These are phyloP conservation scores for Hypsizygus marmoreus DNA, from an alignment of 768 basidiomycete genomes.

Conservation along the genomic window DNA sequence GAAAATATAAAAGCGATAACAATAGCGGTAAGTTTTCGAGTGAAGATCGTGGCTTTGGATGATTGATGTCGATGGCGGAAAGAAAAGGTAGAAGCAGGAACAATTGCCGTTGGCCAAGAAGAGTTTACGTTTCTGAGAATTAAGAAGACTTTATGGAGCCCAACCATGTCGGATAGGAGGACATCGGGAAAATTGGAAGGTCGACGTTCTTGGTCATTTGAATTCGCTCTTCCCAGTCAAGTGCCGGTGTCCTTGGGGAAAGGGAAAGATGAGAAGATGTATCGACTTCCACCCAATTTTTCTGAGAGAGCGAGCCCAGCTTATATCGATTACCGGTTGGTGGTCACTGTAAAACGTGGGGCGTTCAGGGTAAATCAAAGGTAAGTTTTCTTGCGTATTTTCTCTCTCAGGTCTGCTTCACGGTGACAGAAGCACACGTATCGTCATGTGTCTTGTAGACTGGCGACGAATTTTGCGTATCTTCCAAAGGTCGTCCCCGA, in stretches of 20 bases:
- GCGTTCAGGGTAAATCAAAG: slow-evolving; percentile 50
- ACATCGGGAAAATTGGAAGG: slow-evolving; percentile 42
- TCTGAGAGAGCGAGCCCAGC: slow-evolving; percentile 56
- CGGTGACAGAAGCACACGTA: neutral
- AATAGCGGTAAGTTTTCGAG: slow-evolving; percentile 48
- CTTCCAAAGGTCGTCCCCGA: slow-evolving; percentile 33
- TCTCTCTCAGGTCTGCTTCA: neutral
- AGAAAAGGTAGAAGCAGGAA: slow-evolving; percentile 44
- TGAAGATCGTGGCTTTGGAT: no score
- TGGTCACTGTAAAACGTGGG: slow-evolving; percentile 51
- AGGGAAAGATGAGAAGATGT: slow-evolving; percentile 31
- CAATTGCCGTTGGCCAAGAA: slow-evolving; percentile 58
- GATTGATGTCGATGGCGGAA: no score
- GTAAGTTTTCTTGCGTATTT: slow-evolving; percentile 29
- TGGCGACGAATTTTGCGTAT: slow-evolving; percentile 33
- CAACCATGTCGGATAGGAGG: slow-evolving; percentile 20
- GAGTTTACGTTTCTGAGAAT: slow-evolving; percentile 48
- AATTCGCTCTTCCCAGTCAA: slow-evolving; percentile 45
- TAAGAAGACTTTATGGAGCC: slow-evolving; percentile 44
- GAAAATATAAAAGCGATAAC: slow-evolving; percentile 51
- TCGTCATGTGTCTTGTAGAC: slow-evolving; percentile 16
- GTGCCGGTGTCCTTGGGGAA: slow-evolving; percentile 38
- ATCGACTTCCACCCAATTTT: slow-evolving; percentile 53
- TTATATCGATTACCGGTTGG: slow-evolving; percentile 57
- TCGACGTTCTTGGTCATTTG: slow-evolving; percentile 50